These are phyloP conservation scores for Strigomonas oncopelti DNA, from an alignment of 208 protist genomes.

Conservation along the genomic window DNA sequence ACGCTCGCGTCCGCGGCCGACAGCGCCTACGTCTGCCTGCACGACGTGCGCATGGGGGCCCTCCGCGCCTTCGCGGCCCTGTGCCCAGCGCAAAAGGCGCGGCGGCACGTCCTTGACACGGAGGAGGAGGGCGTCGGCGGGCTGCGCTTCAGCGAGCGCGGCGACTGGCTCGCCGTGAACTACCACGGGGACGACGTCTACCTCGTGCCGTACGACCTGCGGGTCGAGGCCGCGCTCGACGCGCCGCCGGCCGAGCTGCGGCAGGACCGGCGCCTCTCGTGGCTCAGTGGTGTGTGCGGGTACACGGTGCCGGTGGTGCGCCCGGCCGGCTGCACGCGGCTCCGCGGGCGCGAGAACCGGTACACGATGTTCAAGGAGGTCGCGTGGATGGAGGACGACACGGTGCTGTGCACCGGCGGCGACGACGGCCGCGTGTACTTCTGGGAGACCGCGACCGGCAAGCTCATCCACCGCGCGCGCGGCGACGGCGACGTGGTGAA, in stretches of 20 bases:
- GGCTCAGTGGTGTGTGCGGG: background rate
- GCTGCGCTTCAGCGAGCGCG: constrained; percentile 38
- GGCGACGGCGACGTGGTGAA: constrained; percentile 46
- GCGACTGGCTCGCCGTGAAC: constrained; percentile 44
- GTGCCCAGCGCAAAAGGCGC: constrained; percentile 2
- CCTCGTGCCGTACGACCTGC: constrained; percentile 25
- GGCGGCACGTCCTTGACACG: background rate
- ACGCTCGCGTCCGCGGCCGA: constrained; percentile 33
- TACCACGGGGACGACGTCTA: constrained; percentile 37
- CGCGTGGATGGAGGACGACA: constrained; percentile 47
- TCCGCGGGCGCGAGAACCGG: constrained; percentile 30
- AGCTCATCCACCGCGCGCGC: constrained; percentile 28
- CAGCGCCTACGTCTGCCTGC: constrained; percentile 35
- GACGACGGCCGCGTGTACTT: constrained; percentile 48
- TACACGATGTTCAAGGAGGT: constrained; percentile 60
- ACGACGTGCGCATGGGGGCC: constrained; percentile 47
- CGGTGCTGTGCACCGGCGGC: constrained; percentile 43
- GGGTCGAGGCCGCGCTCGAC: constrained; percentile 11
- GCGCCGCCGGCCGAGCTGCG: background rate
- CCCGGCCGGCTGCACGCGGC: constrained; percentile 4
- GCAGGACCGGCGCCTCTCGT: too few relatives aligned
- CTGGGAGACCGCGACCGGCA: constrained; percentile 30
- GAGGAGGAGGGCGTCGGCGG: constrained; percentile 31
- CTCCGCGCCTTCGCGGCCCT: constrained; percentile 31
- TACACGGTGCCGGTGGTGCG: constrained; percentile 13